Conservation (phyloP, 306 rosid genomes). For the Pterocarpus macrocarpus region DNA sequence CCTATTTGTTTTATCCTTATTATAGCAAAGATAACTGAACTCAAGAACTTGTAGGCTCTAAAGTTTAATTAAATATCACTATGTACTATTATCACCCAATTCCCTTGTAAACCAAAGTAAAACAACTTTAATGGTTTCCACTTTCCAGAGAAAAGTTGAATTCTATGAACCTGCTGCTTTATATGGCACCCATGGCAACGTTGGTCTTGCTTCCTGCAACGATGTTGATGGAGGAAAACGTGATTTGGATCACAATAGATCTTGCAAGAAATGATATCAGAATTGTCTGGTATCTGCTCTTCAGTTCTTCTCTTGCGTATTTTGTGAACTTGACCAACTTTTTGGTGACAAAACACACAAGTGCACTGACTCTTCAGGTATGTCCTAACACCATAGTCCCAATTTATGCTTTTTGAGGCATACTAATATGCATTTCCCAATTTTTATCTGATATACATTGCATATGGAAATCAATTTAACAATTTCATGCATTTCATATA, state of each 20-base stretch:
- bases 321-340: constrained; percentile 60
- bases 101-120: neutral
- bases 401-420: neutral
- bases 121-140: constrained; percentile 10
- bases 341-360: constrained; percentile 63
- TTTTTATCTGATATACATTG: neutral
- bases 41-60: too few species aligned
- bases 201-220: constrained; percentile 57
- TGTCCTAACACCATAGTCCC: constrained; percentile 18
- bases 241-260: constrained; percentile 52
- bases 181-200: constrained; percentile 62
- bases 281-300: constrained; percentile 55
- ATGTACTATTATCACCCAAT: neutral
- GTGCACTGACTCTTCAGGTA: constrained; percentile 67
- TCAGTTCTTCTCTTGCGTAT: constrained; percentile 59
- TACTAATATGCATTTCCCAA: neutral
- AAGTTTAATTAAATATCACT: too few species aligned
- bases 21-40: too few species aligned
- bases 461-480: neutral
- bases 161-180: constrained; percentile 62
- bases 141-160: constrained; percentile 53
- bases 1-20: neutral
- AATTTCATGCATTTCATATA: neutral
- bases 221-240: constrained; percentile 54
- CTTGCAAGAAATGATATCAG: constrained; percentile 55